Evolutionary conservation across 2,329 filamentous ascomycete genomes (phyloP).

Genomic region (Drechslerella dactyloides): DNA sequence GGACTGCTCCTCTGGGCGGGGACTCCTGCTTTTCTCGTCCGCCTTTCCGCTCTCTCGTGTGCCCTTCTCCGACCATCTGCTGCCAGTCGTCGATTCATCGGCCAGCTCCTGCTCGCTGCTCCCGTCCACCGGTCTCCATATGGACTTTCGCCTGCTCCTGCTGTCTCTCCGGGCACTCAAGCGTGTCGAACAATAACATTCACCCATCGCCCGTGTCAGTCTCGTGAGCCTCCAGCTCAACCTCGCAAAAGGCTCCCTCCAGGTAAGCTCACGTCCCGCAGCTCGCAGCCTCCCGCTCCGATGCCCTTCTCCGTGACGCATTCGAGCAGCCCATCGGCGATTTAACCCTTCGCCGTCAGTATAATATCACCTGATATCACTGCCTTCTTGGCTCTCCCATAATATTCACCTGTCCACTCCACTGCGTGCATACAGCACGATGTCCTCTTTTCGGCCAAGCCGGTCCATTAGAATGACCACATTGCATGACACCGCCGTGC

Average conservation of each 20-base stretch:
- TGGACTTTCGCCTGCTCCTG: conserved; percentile 40
- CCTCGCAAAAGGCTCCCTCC: neutral
- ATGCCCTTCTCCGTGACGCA: neutral
- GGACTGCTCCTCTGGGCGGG: too few species aligned
- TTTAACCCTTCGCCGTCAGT: too few species aligned
- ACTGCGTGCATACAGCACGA: too few species aligned
- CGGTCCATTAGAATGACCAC: too few species aligned
- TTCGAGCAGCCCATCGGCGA: neutral
- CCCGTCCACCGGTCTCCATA: conserved; percentile 6
- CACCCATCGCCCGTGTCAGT: neutral
- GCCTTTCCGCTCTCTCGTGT: neutral
- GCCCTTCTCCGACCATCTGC: neutral
- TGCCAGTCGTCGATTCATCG: neutral
- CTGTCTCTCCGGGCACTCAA: conserved; percentile 21
- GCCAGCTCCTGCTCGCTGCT: neutral
- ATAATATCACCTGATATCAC: too few species aligned
- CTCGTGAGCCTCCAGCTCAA: neutral
- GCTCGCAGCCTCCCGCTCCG: neutral
- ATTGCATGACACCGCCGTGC: too few species aligned
- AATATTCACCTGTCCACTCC: too few species aligned
- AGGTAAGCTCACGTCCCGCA: neutral
- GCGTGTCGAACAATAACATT: conserved; percentile 33
- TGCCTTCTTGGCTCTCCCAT: too few species aligned
- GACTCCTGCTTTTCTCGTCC: neutral
- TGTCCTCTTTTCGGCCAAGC: too few species aligned